These are phyloP conservation scores for Lactarius sanguifluus DNA, from an alignment of 768 basidiomycete species.

Conservation along the genomic window DNA sequence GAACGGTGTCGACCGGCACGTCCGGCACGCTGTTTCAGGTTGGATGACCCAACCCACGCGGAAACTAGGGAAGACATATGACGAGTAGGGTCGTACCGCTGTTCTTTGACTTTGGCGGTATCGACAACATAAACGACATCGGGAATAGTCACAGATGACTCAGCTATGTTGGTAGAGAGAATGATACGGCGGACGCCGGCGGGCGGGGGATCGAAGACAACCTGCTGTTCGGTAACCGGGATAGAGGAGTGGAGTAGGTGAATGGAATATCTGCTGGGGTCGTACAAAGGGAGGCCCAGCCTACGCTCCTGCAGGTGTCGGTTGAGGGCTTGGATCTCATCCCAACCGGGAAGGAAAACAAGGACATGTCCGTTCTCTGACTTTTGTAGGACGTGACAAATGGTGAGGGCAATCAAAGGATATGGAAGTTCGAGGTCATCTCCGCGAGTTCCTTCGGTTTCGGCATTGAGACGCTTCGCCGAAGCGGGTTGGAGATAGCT, in stretches of 20 bases:
- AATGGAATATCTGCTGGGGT: slow-evolving; percentile 58
- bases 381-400: slow-evolving; percentile 70
- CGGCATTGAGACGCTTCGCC: slow-evolving; percentile 2
- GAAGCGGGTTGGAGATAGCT: slow-evolving; percentile 22
- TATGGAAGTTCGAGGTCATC: slow-evolving; percentile 77
- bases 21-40: slow-evolving; percentile 88
- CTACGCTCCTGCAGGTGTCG: slow-evolving; percentile 51
- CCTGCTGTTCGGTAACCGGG: slow-evolving; percentile 84
- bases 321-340: slow-evolving; percentile 79
- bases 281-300: slow-evolving; percentile 60
- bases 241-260: slow-evolving; percentile 89
- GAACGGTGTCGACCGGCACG: slow-evolving; percentile 89
- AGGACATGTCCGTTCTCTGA: slow-evolving; percentile 85
- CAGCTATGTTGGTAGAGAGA: slow-evolving; percentile 92
- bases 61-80: slow-evolving; percentile 88
- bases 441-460: slow-evolving; percentile 38
- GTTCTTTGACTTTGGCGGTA: slow-evolving; percentile 83
- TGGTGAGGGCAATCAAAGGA: slow-evolving; percentile 75
- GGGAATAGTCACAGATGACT: slow-evolving; percentile 93
- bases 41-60: slow-evolving; percentile 89
- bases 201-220: slow-evolving; percentile 82
- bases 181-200: slow-evolving; percentile 82
- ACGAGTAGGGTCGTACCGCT: slow-evolving; percentile 83
- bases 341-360: slow-evolving; percentile 92
- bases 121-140: slow-evolving; percentile 96